Percentiles rank a stretch among this genome's conserved stretches.
phyloP scores from a whole-genome alignment of 2,329 filamentous ascomycete species.

The Alternaria sp. region DNA sequence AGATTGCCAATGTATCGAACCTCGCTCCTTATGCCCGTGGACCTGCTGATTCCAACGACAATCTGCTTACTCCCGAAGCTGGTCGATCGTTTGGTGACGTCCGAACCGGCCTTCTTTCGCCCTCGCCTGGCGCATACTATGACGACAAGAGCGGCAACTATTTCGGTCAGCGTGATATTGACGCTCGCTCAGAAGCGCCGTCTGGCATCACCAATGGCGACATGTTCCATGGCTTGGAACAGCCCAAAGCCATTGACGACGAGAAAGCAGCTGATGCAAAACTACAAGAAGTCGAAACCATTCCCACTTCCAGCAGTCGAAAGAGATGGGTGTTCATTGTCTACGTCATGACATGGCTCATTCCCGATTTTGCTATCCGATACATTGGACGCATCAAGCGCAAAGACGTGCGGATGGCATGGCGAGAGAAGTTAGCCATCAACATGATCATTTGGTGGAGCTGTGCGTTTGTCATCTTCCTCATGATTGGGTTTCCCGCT shows the following conservation, averaged over 20 bases:
- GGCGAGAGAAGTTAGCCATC: constrained; percentile 97
- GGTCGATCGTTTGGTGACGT: constrained; percentile 65
- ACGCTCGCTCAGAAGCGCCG: constrained; percentile 89
- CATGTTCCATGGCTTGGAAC: constrained; percentile 98
- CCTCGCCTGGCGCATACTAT: constrained; percentile 68
- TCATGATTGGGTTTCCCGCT: constrained; percentile 86
- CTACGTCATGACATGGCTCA: constrained; percentile 82
- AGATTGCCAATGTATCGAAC: constrained; percentile 77
- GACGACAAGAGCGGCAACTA: constrained; percentile 84
- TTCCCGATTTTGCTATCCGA: constrained; percentile 84
- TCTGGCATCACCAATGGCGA: constrained; percentile 90
- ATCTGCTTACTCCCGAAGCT: constrained; percentile 64
- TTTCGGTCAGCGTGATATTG: constrained; percentile 80
- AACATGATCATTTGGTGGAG: constrained; percentile 95
- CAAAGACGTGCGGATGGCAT: constrained; percentile 90
- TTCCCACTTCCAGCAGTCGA: constrained; percentile 77
- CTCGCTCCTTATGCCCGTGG: constrained; percentile 57
- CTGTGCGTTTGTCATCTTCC: constrained; percentile 81
- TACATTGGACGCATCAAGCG: constrained; percentile 84
- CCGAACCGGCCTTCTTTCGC: constrained; percentile 63
- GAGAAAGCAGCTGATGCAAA: constrained; percentile 93
- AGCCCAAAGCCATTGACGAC: constrained; percentile 90
- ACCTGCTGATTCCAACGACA: constrained; percentile 52
- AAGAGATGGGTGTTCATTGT: constrained; percentile 91
- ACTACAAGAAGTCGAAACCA: constrained; percentile 88